Evolutionary conservation across 805 yeast species (phyloP).

Genomic region (Osmozyma mogii): DNA sequence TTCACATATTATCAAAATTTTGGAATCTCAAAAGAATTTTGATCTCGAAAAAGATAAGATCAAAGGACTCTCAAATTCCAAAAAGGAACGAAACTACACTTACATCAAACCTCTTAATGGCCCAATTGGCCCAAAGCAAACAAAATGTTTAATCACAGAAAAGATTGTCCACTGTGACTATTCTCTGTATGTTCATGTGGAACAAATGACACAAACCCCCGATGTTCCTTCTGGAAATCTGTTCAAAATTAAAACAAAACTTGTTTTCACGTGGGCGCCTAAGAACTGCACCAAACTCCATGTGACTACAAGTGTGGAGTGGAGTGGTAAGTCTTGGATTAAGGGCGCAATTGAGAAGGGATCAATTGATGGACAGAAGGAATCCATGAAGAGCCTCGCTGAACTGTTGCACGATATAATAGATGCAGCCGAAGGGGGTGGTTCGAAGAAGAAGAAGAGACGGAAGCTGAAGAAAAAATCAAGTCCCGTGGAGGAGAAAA

Average conservation of each 20-base stretch:
- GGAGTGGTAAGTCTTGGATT: not conserved
- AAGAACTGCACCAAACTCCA: not conserved
- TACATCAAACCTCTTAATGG: constrained; percentile 72
- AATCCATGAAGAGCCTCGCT: constrained; percentile 9
- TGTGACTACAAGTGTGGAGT: not conserved
- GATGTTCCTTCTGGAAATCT: constrained; percentile 38
- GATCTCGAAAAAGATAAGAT: constrained; percentile 16
- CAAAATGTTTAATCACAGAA: constrained; percentile 52
- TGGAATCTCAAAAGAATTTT: constrained; percentile 23
- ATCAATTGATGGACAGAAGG: constrained; percentile 69
- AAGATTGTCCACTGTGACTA: constrained; percentile 57
- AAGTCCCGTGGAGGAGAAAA: too few species aligned
- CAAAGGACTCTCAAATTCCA: constrained; percentile 31
- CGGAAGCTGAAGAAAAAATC: too few species aligned
- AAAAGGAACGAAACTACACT: constrained; percentile 44
- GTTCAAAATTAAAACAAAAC: not conserved
- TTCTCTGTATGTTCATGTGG: constrained; percentile 47
- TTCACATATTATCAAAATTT: constrained; percentile 31
- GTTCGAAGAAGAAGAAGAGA: constrained; percentile 7
- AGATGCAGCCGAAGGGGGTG: constrained; percentile 5
- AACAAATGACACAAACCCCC: constrained; percentile 69
- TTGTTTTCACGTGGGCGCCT: not conserved
- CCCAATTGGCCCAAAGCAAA: constrained; percentile 89
- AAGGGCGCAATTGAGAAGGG: constrained; percentile 35
- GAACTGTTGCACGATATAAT: constrained; percentile 7